A percentile compares a stretch with the other conserved stretches of the same genome.
phyloP scores from a whole-genome alignment of 1,284 basidiomycete genomes.

The Tilletia horrida region DNA sequence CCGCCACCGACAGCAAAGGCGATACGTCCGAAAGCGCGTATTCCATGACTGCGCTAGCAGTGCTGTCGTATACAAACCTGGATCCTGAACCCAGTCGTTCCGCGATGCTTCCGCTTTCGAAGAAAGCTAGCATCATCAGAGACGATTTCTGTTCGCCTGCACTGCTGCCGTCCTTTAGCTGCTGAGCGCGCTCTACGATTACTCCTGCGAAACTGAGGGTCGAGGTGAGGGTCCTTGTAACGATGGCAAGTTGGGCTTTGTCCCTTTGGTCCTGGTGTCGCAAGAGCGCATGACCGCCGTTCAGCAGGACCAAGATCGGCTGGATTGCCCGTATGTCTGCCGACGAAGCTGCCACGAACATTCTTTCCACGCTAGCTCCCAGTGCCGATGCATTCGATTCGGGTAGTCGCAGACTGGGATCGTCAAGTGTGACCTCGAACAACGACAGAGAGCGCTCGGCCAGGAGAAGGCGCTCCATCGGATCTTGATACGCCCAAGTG shows the following conservation, averaged over 20 bases:
- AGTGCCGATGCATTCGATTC: not conserved
- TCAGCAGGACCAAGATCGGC: not conserved
- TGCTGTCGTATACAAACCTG: constrained; percentile 8
- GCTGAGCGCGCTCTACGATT: not conserved
- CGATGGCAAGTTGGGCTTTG: not conserved
- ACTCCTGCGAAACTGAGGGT: not conserved
- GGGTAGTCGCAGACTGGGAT: constrained; percentile 5
- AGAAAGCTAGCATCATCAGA: not conserved
- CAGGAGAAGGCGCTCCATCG: not conserved
- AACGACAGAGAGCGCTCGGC: constrained; percentile 2
- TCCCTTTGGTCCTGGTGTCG: not conserved
- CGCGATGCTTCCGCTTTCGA: not conserved
- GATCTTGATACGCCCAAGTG: not conserved
- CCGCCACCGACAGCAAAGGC: not conserved
- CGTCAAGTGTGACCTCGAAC: constrained; percentile 1
- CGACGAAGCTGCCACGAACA: not conserved
- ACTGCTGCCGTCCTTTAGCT: too few relatives aligned
- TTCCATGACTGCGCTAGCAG: constrained; percentile 9
- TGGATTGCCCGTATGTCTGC: constrained; percentile 6
- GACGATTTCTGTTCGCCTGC: not conserved
- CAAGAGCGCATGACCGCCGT: constrained; percentile 5
- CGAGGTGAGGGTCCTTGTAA: not conserved
- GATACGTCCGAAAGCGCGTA: not conserved
- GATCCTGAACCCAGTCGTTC: not conserved
- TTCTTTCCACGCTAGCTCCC: not conserved